Evolutionary conservation across 352 stramenopile species (phyloP).

Genomic region (Aphanomyces cochlioides): DNA sequence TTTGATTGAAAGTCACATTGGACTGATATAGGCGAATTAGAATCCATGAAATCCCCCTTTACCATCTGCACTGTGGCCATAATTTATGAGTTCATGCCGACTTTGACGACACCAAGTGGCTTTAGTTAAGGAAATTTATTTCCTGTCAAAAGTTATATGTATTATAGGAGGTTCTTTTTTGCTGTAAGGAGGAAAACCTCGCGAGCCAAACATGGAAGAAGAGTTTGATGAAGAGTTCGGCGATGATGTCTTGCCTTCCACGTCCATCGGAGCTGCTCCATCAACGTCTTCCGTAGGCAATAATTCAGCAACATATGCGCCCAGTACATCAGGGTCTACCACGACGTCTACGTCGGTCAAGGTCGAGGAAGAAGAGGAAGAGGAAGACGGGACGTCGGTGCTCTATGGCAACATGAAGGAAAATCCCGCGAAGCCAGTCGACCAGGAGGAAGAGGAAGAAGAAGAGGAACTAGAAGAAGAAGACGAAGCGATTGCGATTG

Average conservation of each 20-base stretch:
- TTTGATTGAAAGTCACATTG: no score
- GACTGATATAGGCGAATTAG: no score
- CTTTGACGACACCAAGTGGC: no score
- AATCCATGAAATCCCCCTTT: no score
- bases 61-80: no score
- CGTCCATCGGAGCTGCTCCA: constrained; percentile 29
- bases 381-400: constrained; percentile 61
- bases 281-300: neutral
- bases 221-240: constrained; percentile 75
- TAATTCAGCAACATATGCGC: neutral
- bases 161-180: constrained; percentile 1
- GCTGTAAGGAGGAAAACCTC: neutral
- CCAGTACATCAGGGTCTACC: constrained; percentile 27
- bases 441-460: constrained; percentile 34
- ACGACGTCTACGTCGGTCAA: constrained; percentile 17
- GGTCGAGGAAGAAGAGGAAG: constrained; percentile 40
- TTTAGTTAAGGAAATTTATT: no score
- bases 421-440: constrained; percentile 35
- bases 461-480: constrained; percentile 79
- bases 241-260: constrained; percentile 61
- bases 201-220: constrained; percentile 19
- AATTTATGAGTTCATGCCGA: no score
- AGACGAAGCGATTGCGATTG: constrained; percentile 79
- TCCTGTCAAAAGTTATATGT: neutral
- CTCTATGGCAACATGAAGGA: constrained; percentile 76